Evolutionary conservation across 73 alveolate genomes (phyloP), one percentile per base, ranked within the genome.

Genomic region (Tetrahymena thermophila): DNA sequence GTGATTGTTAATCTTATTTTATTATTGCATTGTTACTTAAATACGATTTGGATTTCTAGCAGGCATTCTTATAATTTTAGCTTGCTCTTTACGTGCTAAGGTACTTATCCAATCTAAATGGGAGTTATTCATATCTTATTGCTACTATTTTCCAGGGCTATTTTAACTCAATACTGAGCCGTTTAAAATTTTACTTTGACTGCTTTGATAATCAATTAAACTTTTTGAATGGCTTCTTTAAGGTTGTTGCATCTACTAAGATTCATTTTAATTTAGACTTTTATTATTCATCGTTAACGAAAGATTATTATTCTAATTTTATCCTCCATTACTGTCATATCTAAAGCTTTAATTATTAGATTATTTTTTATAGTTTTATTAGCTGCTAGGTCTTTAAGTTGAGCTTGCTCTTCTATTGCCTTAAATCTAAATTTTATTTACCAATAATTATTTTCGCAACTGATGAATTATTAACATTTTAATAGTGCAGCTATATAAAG

Each of bases 11-110:
- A 71, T 71, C 31, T 71, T 71, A 25, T 25, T 71, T 28, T n/a
- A 8, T n/a, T 71, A 19, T 25, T 71, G 89, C 89, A 71, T 71
- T 19, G 89, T 71, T 14, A 71, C 89, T 31, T 71, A 71, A 71
- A 71, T 71, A 71, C 89, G 89, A 71, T n/a, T 71, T 19, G 89
- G 89, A 71, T 71, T 71, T 71, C 89, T 71, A n/a, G 89, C 89
- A 71, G 89, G 89, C 89, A 71, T 71, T 71, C 89, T 71, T 7
- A 71, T 31, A 16, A 71, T 31, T 31, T 71, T 71, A 28, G 89
- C 89, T 31, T 71, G 37, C 42, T 71, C 89, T 25, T 71, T 71
- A 71, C 89, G 89, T 71, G 89, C 89, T 71, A 71, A 71, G n/a
- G 21, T 71, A 31, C 89, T 71, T 71, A 71, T 71, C 89, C 89